Percentiles rank a stretch among this genome's conserved stretches.
These are phyloP conservation scores for Lasiosphaeria miniovina DNA, from an alignment of 495 filamentous ascomycete genomes.

Conservation along the genomic window DNA sequence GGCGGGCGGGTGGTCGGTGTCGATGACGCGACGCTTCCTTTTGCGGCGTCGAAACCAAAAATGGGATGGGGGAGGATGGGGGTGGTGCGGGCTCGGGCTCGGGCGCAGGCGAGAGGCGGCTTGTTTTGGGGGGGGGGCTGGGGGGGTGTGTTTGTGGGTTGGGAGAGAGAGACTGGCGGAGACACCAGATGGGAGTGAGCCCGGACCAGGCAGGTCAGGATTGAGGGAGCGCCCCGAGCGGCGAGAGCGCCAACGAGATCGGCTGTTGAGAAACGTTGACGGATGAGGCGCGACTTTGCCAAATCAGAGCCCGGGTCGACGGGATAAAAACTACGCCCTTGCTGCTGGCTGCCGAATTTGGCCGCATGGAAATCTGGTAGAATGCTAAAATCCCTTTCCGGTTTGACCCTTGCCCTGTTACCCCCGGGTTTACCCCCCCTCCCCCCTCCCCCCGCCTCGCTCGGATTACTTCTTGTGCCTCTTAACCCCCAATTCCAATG, in stretches of 20 bases:
- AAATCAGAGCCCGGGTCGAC: too few species aligned
- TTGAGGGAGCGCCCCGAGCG: background rate
- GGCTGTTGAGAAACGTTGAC: conserved; percentile 3
- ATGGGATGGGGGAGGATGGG: too few species aligned
- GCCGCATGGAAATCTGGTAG: conserved; percentile 19
- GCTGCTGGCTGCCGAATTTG: conserved; percentile 19
- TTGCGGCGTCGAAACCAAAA: too few species aligned
- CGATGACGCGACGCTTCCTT: conserved; percentile 22
- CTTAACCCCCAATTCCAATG: background rate
- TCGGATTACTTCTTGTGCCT: background rate
- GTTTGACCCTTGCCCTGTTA: background rate
- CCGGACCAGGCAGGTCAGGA: background rate
- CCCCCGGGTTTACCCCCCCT: background rate
- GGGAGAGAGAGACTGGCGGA: too few species aligned
- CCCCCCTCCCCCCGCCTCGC: background rate
- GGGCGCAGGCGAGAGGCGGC: too few species aligned
- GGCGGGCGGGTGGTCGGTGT: conserved; percentile 15
- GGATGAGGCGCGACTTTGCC: conserved; percentile 2
- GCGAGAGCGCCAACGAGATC: conserved; percentile 6
- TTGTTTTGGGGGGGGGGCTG: too few species aligned
- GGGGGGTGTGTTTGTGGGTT: too few species aligned
- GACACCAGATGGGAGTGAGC: too few species aligned
- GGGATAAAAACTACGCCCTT: too few species aligned
- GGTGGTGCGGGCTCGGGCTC: too few species aligned
- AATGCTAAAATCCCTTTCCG: background rate